phyloP scores from a whole-genome alignment of 176 grass and related monocot species.

The Aegilops tauschii region DNA sequence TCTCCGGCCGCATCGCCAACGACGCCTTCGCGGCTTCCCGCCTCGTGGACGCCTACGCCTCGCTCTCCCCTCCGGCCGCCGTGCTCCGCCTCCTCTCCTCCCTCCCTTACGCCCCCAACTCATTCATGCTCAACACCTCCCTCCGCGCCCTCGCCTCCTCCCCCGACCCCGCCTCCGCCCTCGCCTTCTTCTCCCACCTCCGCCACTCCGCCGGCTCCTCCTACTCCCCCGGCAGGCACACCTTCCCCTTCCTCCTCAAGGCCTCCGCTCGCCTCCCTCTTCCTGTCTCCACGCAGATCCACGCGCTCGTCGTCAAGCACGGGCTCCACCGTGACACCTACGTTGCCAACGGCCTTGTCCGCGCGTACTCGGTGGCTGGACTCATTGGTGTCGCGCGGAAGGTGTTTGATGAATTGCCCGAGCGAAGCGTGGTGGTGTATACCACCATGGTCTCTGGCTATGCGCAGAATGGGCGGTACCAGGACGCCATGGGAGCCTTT shows the following conservation, averaged over 20 bases:
- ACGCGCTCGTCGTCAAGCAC: neutral
- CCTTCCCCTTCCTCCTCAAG: constrained; percentile 60
- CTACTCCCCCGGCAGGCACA: constrained; percentile 33
- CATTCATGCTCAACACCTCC: constrained; percentile 18
- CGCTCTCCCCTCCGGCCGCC: constrained; percentile 12
- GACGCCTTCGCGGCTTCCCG: constrained; percentile 30
- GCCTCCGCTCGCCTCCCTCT: constrained; percentile 13
- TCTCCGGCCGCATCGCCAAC: constrained; percentile 35
- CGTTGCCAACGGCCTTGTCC: neutral
- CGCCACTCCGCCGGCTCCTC: neutral
- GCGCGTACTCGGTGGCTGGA: neutral
- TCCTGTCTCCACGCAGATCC: neutral
- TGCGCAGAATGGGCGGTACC: too few relatives aligned
- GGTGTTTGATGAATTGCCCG: too few relatives aligned
- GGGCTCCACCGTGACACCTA: neutral
- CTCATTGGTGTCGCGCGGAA: neutral
- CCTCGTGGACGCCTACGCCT: constrained; percentile 6
- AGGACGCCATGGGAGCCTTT: too few relatives aligned
- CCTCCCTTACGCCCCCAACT: constrained; percentile 7
- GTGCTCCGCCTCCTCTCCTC: constrained; percentile 32
- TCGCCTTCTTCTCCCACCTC: constrained; percentile 10
- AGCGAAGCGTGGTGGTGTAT: too few relatives aligned
- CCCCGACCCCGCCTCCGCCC: constrained; percentile 7
- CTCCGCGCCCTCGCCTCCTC: constrained; percentile 10
- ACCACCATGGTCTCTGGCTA: too few relatives aligned